A percentile compares a stretch with the other conserved stretches of the same genome.
phyloP scores from a whole-genome alignment of 2,329 filamentous ascomycete genomes.

The Neofusicoccum umdonicola region DNA sequence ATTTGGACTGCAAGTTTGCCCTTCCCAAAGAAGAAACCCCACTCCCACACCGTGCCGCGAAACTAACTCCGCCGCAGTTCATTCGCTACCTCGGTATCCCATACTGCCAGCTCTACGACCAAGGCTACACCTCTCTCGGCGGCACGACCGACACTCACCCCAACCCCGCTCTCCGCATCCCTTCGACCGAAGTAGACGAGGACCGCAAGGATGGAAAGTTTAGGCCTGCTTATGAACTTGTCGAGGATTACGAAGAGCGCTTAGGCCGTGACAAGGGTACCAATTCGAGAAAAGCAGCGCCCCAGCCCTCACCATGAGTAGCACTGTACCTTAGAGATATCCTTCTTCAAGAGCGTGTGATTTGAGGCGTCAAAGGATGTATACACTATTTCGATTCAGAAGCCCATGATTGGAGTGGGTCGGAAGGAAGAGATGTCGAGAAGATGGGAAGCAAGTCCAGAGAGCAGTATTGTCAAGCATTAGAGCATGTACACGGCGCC shows the following conservation, averaged over 20 bases:
- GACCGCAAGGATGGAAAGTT: conserved; percentile 26
- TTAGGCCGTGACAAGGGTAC: conserved; percentile 33
- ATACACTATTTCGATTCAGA: not conserved
- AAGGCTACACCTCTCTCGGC: conserved; percentile 88
- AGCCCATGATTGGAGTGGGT: no score
- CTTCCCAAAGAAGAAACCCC: not conserved
- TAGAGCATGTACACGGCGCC: conserved; percentile 6
- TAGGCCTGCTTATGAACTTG: conserved; percentile 39
- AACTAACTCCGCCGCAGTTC: conserved; percentile 46
- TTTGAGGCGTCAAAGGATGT: not conserved
- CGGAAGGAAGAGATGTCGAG: not conserved
- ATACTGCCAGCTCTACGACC: conserved; percentile 85
- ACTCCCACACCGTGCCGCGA: conserved; percentile 32
- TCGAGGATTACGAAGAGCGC: conserved; percentile 41
- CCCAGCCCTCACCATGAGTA: not conserved
- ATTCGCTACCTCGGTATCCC: conserved; percentile 74
- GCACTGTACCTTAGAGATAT: no score
- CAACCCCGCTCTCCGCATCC: conserved; percentile 63
- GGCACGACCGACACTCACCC: conserved; percentile 85
- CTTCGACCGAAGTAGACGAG: conserved; percentile 20
- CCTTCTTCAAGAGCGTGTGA: not conserved
- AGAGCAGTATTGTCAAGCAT: not conserved
- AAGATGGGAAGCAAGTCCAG: not conserved
- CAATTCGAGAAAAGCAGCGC: not conserved
- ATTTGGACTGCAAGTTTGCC: conserved; percentile 65